Conservation (phyloP, 2,329 filamentous ascomycete genomes). For the Penicillium sp. region DNA sequence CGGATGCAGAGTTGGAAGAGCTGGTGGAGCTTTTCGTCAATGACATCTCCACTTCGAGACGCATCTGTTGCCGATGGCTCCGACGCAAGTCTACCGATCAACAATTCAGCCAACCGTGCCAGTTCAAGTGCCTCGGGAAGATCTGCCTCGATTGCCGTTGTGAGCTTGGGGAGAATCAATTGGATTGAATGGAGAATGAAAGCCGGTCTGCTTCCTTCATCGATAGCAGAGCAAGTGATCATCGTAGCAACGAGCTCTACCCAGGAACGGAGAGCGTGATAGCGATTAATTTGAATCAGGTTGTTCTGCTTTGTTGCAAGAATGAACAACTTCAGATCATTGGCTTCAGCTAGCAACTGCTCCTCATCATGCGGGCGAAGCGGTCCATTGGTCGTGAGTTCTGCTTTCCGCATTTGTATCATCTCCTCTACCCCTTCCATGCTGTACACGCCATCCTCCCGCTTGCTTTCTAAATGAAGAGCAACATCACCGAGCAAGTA, state of each 20-base stretch:
- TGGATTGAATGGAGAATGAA: slow-evolving; percentile 87
- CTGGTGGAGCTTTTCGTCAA: slow-evolving; percentile 86
- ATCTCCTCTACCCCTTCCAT: slow-evolving; percentile 71
- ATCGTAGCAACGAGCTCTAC: slow-evolving; percentile 79
- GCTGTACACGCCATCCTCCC: slow-evolving; percentile 58
- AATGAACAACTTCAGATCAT: slow-evolving; percentile 40
- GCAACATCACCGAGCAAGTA: slow-evolving; percentile 66
- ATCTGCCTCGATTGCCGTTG: slow-evolving; percentile 69
- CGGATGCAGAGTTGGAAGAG: slow-evolving; percentile 84
- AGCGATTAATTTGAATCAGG: slow-evolving; percentile 48
- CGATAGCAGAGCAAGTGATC: slow-evolving; percentile 77
- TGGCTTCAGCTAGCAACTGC: slow-evolving; percentile 40
- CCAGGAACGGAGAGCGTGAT: slow-evolving; percentile 77
- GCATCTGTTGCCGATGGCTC: slow-evolving; percentile 41
- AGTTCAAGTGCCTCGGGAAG: slow-evolving; percentile 71
- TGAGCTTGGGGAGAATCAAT: slow-evolving; percentile 82
- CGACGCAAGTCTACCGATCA: slow-evolving; percentile 45
- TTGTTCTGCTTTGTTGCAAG: slow-evolving; percentile 43
- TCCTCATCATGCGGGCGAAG: slow-evolving; percentile 48
- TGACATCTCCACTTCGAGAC: slow-evolving; percentile 62
- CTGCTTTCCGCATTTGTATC: slow-evolving; percentile 55
- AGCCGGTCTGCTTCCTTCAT: slow-evolving; percentile 66
- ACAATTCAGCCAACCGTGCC: slow-evolving; percentile 72
- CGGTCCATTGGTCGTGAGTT: slow-evolving; percentile 42
- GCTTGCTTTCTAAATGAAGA: slow-evolving; percentile 63